Base-by-base conservation (phyloP, 225 moss, liverwort and hornwort genomes). In the Marchantia paleacea region DNA sequence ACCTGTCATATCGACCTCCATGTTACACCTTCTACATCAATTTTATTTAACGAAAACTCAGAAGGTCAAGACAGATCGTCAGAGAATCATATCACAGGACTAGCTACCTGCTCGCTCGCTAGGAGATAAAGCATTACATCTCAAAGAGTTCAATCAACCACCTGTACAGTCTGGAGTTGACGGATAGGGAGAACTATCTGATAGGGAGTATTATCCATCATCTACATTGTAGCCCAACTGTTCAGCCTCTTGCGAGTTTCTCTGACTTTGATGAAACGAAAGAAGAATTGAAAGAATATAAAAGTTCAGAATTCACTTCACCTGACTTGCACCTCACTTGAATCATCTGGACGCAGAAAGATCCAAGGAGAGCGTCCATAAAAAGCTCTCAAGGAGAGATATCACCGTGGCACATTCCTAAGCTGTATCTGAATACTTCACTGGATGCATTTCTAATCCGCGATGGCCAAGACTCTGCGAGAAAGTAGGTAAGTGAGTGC, bases 341-440 rank as follows among this genome's bases (percentile, higher is more conserved):
- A 48, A 30, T 29, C 50, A 10, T 47, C 9, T 82, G 79, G 49
- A 65, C 68, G 79, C 85, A 85, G 85, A 79, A 62, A 39, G 69
- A 76, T 5, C 20, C 25, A 64, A 63, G 58, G 57, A 80, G 63
- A 52, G 15, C 57, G 50, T 77, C 57, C 4, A 62, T n/a, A 11
- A 78, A 48, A 24, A 52, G n/a, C 31, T 62, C 19, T 20, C 69
- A 78, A 24, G 73, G 77, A 81, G 80, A 75, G n/a, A 48, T 81
- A 48, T 62, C 83, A 29, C 69, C 81, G 10, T 61, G 80, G 55
- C 69, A 64, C 61, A 75, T 83, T 39, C 75, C 83, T 0, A 83
- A 25, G 64, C 49, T 86, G 24, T 47, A 78, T 48, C 49, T 83
- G 22, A 78, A 81, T 52, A 51, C 64, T 24, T 61, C 78, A 29